Evolutionary conservation across 352 stramenopile species (phyloP), one percentile per base, ranked within the genome.

Genomic region (Globisporangium okanoganense): DNA sequence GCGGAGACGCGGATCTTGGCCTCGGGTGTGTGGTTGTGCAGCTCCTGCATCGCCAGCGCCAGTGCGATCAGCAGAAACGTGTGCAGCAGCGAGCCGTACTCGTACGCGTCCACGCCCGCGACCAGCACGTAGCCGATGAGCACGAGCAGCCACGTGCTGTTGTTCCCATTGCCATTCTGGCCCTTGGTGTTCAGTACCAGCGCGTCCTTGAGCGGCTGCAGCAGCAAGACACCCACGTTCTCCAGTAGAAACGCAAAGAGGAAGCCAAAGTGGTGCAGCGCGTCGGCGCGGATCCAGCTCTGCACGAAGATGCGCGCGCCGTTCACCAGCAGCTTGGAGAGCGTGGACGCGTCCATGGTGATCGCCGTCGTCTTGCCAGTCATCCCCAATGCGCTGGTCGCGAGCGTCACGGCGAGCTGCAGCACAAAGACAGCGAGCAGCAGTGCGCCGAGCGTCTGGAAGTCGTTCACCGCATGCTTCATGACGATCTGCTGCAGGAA

Each of bases 181-280:
- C 4, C 18, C 16, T 50, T 63, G 10, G 20, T 10, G 31, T 36
- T 33, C 8, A n/a, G 35, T 24, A 41, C 14, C 27, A 67, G 31
- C 35, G 61, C 65, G n/a, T 71, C 50, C 49, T 72, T 70, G 22
- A 87, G 43, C 36, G 79, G 76, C 56, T 71, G 70, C 29, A 88
- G 62, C 62, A 92, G 58, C 53, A 84, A 53, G 47, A 72, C 44
- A 27, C 71, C 73, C 24, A 73, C 55, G 67, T 82, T 70, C 59
- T 88, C 78, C 38, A 92, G 54, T 53, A 92, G 58, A 51, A 92
- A 88, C 50, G 78, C 79, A 49, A 90, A 84, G n/a, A 90, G 64
- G 55, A 86, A 69, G 2, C 79, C 82, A 33, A 90, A 92, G 51
- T 89, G 78, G 33, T 79, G 69, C 25, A 92, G 66, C 40, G 82